Evolutionary conservation across 495 filamentous ascomycete species (phyloP), one percentile per base, ranked within the genome.

Genomic region (Penicillium dipodomyicola): DNA sequence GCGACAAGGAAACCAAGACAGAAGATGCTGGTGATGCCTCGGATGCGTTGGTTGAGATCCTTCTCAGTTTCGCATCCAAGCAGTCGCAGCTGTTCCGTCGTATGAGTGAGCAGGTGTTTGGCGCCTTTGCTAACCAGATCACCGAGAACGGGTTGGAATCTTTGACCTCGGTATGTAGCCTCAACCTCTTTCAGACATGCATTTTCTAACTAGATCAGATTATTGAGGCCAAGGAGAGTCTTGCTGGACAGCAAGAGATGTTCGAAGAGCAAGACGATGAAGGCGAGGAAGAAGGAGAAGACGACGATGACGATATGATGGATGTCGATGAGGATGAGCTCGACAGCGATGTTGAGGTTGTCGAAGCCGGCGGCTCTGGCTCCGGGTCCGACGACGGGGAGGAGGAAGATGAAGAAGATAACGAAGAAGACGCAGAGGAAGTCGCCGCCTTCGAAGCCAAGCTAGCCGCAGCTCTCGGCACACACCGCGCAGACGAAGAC

Each of bases 61-160:
- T 98, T 15, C 76, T 98, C 10, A 87, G 88, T 60, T 90, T 97
- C 71, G 82, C 94, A 9, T 90, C 92, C 0, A 93, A 90, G 67
- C 91, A 84, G 8, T 96, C 91, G 8, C 82, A 85, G 39, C 77
- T 97, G 12, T 87, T 96, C 73, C 83, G 91, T 32, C 92, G 92
- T 54, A 85, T 96, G 40, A 88, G 91, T 19, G 85, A 90, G 67
- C 87, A 92, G 64, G 92, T 95, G 0, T 97, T 98, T 64, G 77
- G 84, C 41, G 84, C 84, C 9, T 93, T 96, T 72, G 86, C 87
- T 8, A 69, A 79, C 20, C 77, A 86, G 52, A 78, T 96, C 57
- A 89, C 86, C 2, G 72, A 76, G n/a, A 82, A 84, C 29, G 87
- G 86, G 5, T 68, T 98, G 54, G 81, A 86, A 41, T 87, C 91